Evolutionary conservation across 371 early-diverging fungal genomes (phyloP).

Genomic region (Actinomucor elegans): DNA sequence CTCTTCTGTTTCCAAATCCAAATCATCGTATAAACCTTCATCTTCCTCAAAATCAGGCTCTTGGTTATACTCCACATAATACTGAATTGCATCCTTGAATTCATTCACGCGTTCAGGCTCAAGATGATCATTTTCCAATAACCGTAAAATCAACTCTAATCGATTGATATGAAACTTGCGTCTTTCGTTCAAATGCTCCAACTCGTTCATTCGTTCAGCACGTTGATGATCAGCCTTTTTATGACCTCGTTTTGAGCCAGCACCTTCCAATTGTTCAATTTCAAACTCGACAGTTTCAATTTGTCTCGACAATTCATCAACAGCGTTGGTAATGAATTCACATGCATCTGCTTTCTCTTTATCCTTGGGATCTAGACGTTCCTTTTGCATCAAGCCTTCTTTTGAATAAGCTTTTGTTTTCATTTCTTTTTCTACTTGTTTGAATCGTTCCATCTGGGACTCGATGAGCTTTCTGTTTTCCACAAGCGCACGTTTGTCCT

Average conservation of each 20-base stretch:
- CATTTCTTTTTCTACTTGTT: slow-evolving; percentile 96
- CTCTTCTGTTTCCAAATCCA: slow-evolving; percentile 89
- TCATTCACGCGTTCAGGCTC: slow-evolving; percentile 60
- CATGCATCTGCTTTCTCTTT: slow-evolving; percentile 82
- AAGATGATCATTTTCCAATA: slow-evolving; percentile 90
- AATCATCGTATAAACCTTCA: slow-evolving; percentile 89
- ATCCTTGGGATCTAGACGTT: slow-evolving; percentile 91
- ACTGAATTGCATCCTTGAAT: slow-evolving; percentile 74
- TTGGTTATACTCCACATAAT: slow-evolving; percentile 88
- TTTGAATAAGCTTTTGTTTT: slow-evolving; percentile 97
- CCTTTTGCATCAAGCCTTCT: slow-evolving; percentile 83
- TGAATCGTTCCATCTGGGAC: slow-evolving; percentile 97
- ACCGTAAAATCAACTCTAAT: slow-evolving; percentile 86
- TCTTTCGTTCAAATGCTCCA: slow-evolving; percentile 77
- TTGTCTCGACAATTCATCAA: slow-evolving; percentile 84
- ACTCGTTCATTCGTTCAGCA: slow-evolving; percentile 63
- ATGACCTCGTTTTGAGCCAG: slow-evolving; percentile 54
- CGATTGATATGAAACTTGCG: slow-evolving; percentile 89
- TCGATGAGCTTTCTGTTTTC: slow-evolving; percentile 94
- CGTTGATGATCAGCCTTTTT: slow-evolving; percentile 76
- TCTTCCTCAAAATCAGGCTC: slow-evolving; percentile 92
- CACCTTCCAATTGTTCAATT: slow-evolving; percentile 75
- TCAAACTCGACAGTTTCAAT: slow-evolving; percentile 91
- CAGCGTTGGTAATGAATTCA: slow-evolving; percentile 76
- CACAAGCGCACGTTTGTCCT: slow-evolving; percentile 88